These are phyloP conservation scores for Ascochyta fabae DNA, from an alignment of 2,329 filamentous ascomycete species.

Conservation along the genomic window DNA sequence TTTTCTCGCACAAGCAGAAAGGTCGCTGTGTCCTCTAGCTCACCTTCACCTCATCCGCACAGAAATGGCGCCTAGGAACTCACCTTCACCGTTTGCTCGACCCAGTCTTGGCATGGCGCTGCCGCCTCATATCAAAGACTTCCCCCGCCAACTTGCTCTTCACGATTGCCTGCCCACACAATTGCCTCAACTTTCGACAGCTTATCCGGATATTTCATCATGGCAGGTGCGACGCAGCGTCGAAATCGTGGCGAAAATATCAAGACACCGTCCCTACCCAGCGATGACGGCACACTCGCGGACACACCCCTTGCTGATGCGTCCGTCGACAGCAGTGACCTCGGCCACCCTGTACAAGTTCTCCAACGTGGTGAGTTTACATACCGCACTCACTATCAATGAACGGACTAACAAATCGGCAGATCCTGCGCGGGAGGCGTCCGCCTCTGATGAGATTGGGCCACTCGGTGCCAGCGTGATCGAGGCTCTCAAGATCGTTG, in stretches of 20 bases:
- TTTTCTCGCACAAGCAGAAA: too few relatives aligned
- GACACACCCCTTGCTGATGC: background rate
- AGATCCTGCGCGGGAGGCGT: background rate
- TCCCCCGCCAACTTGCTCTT: too few relatives aligned
- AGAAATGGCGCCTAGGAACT: background rate
- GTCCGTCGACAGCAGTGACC: background rate
- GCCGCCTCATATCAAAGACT: background rate
- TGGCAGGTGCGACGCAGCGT: conserved; percentile 4
- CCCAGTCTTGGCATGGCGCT: conserved; percentile 1
- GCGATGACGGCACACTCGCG: conserved; percentile 1
- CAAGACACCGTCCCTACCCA: background rate
- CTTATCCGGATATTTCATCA: background rate
- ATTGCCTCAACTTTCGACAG: background rate
- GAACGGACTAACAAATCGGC: background rate
- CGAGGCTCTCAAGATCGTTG: conserved; percentile 69
- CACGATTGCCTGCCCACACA: too few relatives aligned
- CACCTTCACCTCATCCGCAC: background rate
- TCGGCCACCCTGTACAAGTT: background rate
- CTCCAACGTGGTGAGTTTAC: background rate
- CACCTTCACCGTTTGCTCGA: conserved; percentile 3
- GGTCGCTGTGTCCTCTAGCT: too few relatives aligned
- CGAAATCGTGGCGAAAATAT: background rate
- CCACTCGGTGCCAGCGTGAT: conserved; percentile 68
- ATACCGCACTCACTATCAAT: too few relatives aligned
- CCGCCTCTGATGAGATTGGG: conserved; percentile 14